Evolutionary conservation across 2,329 filamentous ascomycete genomes (phyloP).

Genomic region (Teratosphaeria destructans): DNA sequence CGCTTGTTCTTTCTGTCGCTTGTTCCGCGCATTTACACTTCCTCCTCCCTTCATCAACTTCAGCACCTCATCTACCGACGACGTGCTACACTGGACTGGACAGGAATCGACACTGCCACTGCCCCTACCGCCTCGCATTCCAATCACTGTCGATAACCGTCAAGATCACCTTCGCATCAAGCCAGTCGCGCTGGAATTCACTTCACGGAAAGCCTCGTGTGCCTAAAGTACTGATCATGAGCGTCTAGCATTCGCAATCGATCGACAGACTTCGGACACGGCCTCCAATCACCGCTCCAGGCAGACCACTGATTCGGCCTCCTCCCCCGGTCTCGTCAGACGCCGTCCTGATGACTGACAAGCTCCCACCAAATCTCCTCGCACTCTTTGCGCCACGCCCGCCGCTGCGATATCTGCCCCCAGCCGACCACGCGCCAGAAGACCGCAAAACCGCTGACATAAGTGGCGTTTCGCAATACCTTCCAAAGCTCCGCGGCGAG

Average conservation of each 20-base stretch:
- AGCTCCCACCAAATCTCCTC: slow-evolving; percentile 83
- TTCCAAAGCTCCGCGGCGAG: slow-evolving; percentile 64
- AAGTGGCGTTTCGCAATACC: slow-evolving; percentile 61
- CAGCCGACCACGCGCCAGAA: slow-evolving; percentile 72
- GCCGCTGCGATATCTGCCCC: slow-evolving; percentile 78
- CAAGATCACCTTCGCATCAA: not conserved
- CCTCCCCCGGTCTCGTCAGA: not conserved
- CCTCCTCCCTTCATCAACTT: not conserved
- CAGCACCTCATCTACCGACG: not conserved
- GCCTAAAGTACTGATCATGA: not conserved
- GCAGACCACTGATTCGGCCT: not conserved
- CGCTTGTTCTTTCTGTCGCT: not conserved
- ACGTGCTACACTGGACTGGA: not conserved
- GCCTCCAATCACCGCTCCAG: no score
- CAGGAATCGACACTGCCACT: not conserved
- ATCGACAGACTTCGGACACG: no score
- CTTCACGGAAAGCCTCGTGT: not conserved
- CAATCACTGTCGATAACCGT: not conserved
- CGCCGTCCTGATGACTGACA: slow-evolving; percentile 72
- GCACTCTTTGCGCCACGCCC: slow-evolving; percentile 92
- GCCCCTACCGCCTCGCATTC: not conserved
- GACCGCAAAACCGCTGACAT: slow-evolving; percentile 66
- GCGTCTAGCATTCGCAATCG: not conserved
- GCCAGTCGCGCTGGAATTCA: not conserved
- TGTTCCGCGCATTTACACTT: not conserved